A percentile compares a stretch with the other conserved stretches of the same genome.
phyloP scores from a whole-genome alignment of 345 rosid genomes.

The Eucalyptus tenuipes region DNA sequence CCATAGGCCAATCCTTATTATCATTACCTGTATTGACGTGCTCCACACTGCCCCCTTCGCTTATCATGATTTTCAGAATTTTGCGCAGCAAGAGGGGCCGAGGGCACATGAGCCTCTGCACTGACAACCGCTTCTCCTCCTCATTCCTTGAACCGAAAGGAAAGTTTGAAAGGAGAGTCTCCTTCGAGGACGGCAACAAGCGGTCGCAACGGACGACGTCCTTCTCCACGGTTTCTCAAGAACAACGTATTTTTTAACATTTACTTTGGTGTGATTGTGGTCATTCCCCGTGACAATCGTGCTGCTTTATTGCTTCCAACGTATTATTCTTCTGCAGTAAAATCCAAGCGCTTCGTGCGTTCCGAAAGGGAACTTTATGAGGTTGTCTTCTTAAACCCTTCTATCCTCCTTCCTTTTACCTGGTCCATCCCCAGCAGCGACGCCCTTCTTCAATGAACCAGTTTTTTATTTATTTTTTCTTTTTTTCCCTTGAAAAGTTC shows the following conservation, averaged over 20 bases:
- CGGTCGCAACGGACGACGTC: not conserved
- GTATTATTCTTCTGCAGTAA: not conserved
- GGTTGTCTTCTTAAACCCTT: not conserved
- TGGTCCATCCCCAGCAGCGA: not conserved
- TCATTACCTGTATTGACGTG: not conserved
- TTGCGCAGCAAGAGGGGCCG: not conserved
- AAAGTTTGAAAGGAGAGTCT: not conserved
- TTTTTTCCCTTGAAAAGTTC: not conserved
- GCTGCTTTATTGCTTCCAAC: not conserved
- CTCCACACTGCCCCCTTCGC: not conserved
- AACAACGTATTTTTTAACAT: not conserved
- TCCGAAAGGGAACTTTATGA: not conserved
- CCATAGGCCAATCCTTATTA: not conserved
- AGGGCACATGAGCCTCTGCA: not conserved
- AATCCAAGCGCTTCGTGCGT: not conserved
- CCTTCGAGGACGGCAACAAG: not conserved
- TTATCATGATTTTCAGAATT: not conserved
- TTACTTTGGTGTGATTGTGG: not conserved
- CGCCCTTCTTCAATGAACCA: not conserved
- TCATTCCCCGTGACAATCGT: not conserved
- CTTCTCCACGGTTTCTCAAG: not conserved
- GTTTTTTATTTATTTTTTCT: not conserved
- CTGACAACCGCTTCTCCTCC: not conserved
- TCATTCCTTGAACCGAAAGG: not conserved
- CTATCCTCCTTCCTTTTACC: not conserved